Conservation (phyloP, 495 filamentous ascomycete species). For the Aspergillus panamensis region DNA sequence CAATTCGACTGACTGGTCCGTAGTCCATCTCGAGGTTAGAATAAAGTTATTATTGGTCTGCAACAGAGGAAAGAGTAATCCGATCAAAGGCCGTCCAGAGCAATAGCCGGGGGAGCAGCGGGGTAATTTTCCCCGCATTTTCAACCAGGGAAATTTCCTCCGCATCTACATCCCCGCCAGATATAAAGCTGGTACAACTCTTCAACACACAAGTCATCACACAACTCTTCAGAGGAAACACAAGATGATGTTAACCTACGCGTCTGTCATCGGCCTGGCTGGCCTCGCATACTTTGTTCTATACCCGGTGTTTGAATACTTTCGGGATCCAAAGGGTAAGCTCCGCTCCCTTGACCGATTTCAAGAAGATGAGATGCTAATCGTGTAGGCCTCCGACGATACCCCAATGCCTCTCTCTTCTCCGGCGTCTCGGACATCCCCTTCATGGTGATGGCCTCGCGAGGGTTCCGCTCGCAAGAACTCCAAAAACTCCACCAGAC, state of each 20-base stretch:
- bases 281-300: slow-evolving; percentile 40
- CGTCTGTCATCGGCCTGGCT: slow-evolving; percentile 22
- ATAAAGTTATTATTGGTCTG: too few relatives aligned
- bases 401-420: slow-evolving; percentile 41
- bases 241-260: slow-evolving; percentile 28
- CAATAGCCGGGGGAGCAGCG: slow-evolving; percentile 1
- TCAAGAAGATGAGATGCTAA: background rate
- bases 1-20: too few relatives aligned
- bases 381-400: slow-evolving; percentile 43
- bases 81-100: slow-evolving; percentile 10
- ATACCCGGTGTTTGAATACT: slow-evolving; percentile 39
- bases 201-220: background rate
- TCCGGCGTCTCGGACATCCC: slow-evolving; percentile 45
- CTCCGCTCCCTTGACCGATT: background rate
- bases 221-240: background rate
- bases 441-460: slow-evolving; percentile 42
- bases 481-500: slow-evolving; percentile 42
- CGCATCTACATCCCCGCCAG: background rate
- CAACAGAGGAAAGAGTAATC: slow-evolving; percentile 8
- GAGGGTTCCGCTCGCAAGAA: slow-evolving; percentile 42
- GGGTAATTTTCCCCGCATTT: slow-evolving; percentile 15
- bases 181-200: background rate
- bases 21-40: too few relatives aligned
- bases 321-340: slow-evolving; percentile 45
- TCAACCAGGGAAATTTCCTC: slow-evolving; percentile 14